phyloP scores from a whole-genome alignment of 352 stramenopile species.

The Globisporangium nagaii region DNA sequence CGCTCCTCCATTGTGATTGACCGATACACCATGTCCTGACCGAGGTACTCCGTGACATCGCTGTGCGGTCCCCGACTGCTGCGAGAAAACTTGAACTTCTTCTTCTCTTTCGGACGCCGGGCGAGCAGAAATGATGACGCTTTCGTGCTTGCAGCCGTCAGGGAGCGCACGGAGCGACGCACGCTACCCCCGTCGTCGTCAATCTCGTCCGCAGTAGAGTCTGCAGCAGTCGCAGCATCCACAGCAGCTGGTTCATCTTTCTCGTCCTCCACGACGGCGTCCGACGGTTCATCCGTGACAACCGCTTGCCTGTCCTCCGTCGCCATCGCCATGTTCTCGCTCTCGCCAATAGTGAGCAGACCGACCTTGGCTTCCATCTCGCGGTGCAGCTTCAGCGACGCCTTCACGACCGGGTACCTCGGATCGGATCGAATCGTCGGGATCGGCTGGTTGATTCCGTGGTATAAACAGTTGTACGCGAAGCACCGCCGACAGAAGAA shows the following conservation, averaged over 20 bases:
- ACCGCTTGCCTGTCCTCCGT: neutral
- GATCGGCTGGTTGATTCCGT: constrained; percentile 50
- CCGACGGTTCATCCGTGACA: neutral
- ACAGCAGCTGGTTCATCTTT: constrained; percentile 6
- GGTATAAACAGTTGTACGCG: constrained; percentile 67
- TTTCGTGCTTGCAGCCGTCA: constrained; percentile 52
- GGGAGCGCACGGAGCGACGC: constrained; percentile 36
- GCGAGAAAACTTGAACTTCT: constrained; percentile 23
- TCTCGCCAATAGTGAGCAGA: neutral
- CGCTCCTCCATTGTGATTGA: constrained; percentile 28
- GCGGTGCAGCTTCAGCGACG: constrained; percentile 25
- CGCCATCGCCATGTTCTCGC: neutral
- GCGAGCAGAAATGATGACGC: constrained; percentile 32
- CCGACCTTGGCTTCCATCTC: constrained; percentile 5
- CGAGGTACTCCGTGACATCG: constrained; percentile 58
- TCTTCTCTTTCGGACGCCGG: constrained; percentile 21
- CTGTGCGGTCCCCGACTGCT: constrained; percentile 19
- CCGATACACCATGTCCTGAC: constrained; percentile 39
- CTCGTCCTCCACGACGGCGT: constrained; percentile 2
- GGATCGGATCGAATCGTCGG: constrained; percentile 45
- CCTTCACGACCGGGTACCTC: constrained; percentile 46
- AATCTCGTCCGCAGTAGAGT: constrained; percentile 9
- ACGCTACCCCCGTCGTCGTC: constrained; percentile 7
- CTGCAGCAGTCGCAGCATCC: neutral
- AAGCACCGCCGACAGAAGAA: constrained; percentile 79